Evolutionary conservation across 2,329 filamentous ascomycete species (phyloP).

Genomic region (Zalaria obscura): DNA sequence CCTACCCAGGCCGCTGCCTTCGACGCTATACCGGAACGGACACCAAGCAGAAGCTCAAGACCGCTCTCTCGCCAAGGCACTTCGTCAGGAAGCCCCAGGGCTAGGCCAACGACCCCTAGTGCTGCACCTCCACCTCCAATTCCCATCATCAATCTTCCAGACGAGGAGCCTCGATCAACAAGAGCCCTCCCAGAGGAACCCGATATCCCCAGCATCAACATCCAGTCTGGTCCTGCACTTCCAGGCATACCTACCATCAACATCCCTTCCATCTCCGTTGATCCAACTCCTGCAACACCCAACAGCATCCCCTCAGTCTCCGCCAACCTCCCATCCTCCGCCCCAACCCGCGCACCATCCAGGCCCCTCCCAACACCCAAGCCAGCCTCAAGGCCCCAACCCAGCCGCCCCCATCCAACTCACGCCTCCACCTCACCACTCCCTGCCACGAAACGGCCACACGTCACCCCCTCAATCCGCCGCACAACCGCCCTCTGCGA

Average conservation of each 20-base stretch:
- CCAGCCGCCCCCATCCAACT: conserved; percentile 33
- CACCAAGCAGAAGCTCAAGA: neutral
- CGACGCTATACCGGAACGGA: neutral
- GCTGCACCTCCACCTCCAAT: conserved; percentile 3
- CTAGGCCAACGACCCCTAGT: neutral
- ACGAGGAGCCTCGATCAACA: conserved; percentile 16
- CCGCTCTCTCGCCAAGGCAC: neutral
- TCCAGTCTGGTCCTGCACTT: conserved; percentile 3
- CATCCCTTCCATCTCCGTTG: conserved; percentile 2
- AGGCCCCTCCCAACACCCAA: conserved; percentile 12
- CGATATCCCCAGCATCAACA: conserved; percentile 17
- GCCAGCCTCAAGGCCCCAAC: conserved; percentile 13
- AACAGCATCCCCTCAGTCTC: conserved; percentile 6
- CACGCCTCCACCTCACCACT: conserved; percentile 22
- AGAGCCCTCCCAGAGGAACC: conserved; percentile 19
- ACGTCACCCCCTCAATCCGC: conserved; percentile 30
- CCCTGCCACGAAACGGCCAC: conserved; percentile 10
- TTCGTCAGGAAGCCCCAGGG: neutral
- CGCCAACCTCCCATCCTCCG: conserved; percentile 10
- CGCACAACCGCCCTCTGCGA: conserved; percentile 61
- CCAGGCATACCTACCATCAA: conserved; percentile 9
- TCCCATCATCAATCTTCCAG: conserved; percentile 37
- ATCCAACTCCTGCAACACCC: conserved; percentile 14
- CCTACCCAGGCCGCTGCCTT: neutral
- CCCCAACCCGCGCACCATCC: conserved; percentile 3